Evolutionary conservation across 331 rosid genomes (phyloP), one percentile per base, ranked within the genome.

Genomic region (Telfairia occidentalis): DNA sequence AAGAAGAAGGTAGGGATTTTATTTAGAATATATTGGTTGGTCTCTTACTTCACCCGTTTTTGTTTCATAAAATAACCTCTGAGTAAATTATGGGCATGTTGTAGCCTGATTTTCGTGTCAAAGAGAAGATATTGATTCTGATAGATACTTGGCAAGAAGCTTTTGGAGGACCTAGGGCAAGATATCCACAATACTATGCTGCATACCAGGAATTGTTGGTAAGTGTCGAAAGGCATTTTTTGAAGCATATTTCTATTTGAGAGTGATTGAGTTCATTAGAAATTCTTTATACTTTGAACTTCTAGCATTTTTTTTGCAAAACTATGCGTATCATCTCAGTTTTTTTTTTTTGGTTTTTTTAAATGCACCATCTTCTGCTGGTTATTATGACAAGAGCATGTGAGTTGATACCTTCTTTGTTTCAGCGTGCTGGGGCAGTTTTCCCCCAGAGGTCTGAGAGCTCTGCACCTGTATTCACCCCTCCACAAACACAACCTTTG

Each of bases 91-190:
- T 90, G 76, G 59, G 59, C 79, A 77, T 79, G 70, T 73, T 87
- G 89, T 84, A 95, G 97, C 97, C 96, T 23, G 96, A 95, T 80
- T 21, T 82, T 69, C 88, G 86, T 43, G 99, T 95, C 86, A 90
- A 79, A 87, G 97, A 92, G 88, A 95, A 92, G 97, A 87, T 95
- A 84, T 74, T 95, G 83, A 78, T 40, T 77, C 89, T 95, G 73
- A 84, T 95, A 78, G 99, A 95, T 80, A 90, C 96, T 59, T 95
- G 99, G 99, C 97, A 95, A 92, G 99, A 95, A 81, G 99, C 93
- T 57, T 95, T 95, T 80, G 99, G 97, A 75, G 99, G 99, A 60
- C 84, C 96, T 23, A 92, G 97, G 77, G 96, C 93, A 77, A 92
- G 97, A 92, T 95, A 90, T 87, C 92, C 97, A 73, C 99, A 95